Base-by-base conservation (phyloP, 176 grass and related monocot genomes). In the Oryza longistaminata region DNA sequence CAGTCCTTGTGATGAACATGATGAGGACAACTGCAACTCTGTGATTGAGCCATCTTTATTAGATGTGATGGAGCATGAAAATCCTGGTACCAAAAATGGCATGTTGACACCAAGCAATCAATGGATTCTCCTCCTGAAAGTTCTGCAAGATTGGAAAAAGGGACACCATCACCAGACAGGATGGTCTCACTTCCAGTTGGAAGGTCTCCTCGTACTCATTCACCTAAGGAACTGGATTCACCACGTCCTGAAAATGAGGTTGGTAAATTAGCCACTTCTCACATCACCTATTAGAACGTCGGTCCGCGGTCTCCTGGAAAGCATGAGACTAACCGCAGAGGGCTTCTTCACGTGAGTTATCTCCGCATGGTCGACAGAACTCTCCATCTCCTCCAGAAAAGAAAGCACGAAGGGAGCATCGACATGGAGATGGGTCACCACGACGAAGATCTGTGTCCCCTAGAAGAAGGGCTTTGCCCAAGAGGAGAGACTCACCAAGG, bases 291-390 rank as follows among this genome's bases (percentile, higher is more conserved):
- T 61, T 85, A 90, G 85, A 50, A n/a, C 67, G 10, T 2, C 68
- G 5, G 24, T 87, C 90, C 65, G n/a, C 75, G 27, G 44, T 82
- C 93, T 88, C 69, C 81, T 90, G 85, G 92, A 87, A 95, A 90
- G 19, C 71, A 6, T 87, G 76, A 79, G 55, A 15, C 49, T 3
- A 80, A 79, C 35, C 75, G 46, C 62, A 90, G 91, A 83, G 68
- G 84, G 71, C 80, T 86, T 79, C 88, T 60, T 80, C 88, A 37
- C 81, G 44, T 60, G 93, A 95, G 61, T 77, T 76, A 39, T 85
- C 83, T 75, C 91, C 86, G 9, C 90, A 84, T 87, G 71, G 13
- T 26, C 85, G 2, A 13, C 64, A 31, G n/a, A 68, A 53, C 16
- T 87, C 85, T 87, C 83, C 82, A 16, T 87, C 85, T 91, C 77